Evolutionary conservation across 2,329 filamentous ascomycete species (phyloP).

Genomic region (Ophidiomyces ophidiicola): DNA sequence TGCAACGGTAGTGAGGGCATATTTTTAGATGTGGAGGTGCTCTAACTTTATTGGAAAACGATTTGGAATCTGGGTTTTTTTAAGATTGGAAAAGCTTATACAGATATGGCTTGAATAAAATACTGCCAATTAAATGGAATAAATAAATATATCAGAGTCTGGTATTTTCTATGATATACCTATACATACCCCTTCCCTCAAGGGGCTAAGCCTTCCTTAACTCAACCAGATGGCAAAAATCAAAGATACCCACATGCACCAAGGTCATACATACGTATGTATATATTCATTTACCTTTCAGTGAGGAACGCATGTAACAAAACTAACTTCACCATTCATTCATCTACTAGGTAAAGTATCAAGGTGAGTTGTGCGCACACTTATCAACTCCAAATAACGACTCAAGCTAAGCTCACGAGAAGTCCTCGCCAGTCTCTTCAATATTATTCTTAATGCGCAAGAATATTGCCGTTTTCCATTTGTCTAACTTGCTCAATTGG

Average conservation of each 20-base stretch:
- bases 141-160: not conserved
- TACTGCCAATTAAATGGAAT: not conserved
- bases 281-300: too few relatives aligned
- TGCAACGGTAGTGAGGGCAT: not conserved
- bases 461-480: conserved; percentile 88
- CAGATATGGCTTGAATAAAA: not conserved
- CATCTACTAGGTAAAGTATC: too few relatives aligned
- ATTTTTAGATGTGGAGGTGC: not conserved
- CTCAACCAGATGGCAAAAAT: too few relatives aligned
- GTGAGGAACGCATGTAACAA: too few relatives aligned
- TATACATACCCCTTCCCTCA: too few relatives aligned
- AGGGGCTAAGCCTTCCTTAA: too few relatives aligned
- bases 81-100: too few relatives aligned
- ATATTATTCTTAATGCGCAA: conserved; percentile 74
- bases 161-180: not conserved
- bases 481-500: conserved; percentile 84
- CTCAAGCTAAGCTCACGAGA: conserved; percentile 39
- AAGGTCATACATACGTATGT: too few relatives aligned
- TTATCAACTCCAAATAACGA: not conserved
- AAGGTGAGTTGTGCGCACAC: not conserved
- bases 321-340: too few relatives aligned
- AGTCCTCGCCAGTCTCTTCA: conserved; percentile 57
- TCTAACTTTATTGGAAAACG: too few relatives aligned
- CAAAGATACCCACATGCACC: too few relatives aligned
- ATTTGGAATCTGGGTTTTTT: too few relatives aligned